A percentile compares a stretch with the other conserved stretches of the same genome.
Conservation (phyloP, 2,329 filamentous ascomycete species). For the Verticillium nonalfalfae region DNA sequence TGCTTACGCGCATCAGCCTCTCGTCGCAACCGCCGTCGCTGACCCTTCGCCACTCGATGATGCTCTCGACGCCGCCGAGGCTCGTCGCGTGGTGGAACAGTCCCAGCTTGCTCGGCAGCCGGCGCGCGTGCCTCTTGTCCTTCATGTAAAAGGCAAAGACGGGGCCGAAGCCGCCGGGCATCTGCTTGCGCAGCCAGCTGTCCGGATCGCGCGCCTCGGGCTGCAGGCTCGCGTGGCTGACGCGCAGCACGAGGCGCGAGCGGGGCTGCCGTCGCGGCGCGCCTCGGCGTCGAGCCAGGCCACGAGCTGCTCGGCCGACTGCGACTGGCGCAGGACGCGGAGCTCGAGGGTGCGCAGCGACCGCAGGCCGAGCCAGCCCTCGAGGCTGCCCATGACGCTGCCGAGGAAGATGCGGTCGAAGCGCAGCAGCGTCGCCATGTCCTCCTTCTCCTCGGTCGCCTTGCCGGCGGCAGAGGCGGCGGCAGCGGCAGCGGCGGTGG, state of each 20-base stretch:
- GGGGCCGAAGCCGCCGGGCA: slow-evolving; percentile 85
- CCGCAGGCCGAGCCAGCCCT: slow-evolving; percentile 86
- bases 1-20: slow-evolving; percentile 69
- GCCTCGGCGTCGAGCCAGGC: slow-evolving; percentile 57
- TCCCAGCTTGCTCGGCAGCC: slow-evolving; percentile 68
- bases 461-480: too few relatives aligned
- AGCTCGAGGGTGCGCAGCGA: slow-evolving; percentile 82
- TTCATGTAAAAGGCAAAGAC: slow-evolving; percentile 74
- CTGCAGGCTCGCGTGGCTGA: slow-evolving; percentile 79
- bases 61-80: slow-evolving; percentile 85
- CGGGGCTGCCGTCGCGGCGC: slow-evolving; percentile 22
- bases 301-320: slow-evolving; percentile 64
- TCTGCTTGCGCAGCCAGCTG: slow-evolving; percentile 76
- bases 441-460: slow-evolving; percentile 16
- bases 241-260: slow-evolving; percentile 46
- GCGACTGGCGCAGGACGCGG: slow-evolving; percentile 70
- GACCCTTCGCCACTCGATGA: slow-evolving; percentile 97
- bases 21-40: slow-evolving; percentile 68
- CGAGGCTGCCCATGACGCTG: slow-evolving; percentile 79
- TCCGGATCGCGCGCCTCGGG: slow-evolving; percentile 45
- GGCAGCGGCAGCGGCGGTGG: too few relatives aligned
- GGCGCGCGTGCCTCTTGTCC: slow-evolving; percentile 52
- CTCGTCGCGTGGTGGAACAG: slow-evolving; percentile 95
- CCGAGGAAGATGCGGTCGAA: slow-evolving; percentile 73
- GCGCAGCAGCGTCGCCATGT: slow-evolving; percentile 49